Evolutionary conservation across 805 yeast genomes (phyloP).

Genomic region (Clavispora vitiphila): DNA sequence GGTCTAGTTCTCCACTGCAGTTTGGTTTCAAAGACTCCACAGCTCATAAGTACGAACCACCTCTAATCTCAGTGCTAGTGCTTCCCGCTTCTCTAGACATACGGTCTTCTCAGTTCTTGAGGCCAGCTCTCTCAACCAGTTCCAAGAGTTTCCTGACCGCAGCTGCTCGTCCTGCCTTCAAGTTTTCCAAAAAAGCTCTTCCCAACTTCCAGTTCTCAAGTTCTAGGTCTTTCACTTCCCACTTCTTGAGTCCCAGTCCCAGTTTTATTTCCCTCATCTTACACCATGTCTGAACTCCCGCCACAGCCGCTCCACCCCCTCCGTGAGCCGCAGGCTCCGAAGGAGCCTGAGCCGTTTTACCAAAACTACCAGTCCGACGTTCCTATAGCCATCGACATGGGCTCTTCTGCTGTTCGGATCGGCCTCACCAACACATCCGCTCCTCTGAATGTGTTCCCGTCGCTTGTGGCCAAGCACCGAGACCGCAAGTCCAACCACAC

Average conservation of each 20-base stretch:
- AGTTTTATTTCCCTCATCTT: constrained; percentile 2
- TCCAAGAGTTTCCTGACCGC: no score
- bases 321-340: constrained; percentile 36
- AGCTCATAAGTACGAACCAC: no score
- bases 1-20: no score
- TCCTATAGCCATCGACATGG: constrained; percentile 90
- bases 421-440: constrained; percentile 46
- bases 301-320: constrained; percentile 41
- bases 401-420: constrained; percentile 54
- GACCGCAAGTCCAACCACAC: constrained; percentile 65
- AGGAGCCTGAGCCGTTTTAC: constrained; percentile 42
- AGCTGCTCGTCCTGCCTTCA: no score
- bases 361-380: constrained; percentile 44
- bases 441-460: constrained; percentile 67
- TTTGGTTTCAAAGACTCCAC: no score
- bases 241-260: not conserved
- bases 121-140: no score
- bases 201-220: no score
- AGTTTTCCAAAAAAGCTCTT: no score
- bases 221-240: no score
- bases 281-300: constrained; percentile 21
- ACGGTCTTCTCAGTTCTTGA: no score
- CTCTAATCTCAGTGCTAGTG: no score
- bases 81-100: no score
- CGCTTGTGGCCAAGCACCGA: constrained; percentile 65